Evolutionary conservation across 208 protist species (phyloP).

Genomic region (Leishmania aethiopica): DNA sequence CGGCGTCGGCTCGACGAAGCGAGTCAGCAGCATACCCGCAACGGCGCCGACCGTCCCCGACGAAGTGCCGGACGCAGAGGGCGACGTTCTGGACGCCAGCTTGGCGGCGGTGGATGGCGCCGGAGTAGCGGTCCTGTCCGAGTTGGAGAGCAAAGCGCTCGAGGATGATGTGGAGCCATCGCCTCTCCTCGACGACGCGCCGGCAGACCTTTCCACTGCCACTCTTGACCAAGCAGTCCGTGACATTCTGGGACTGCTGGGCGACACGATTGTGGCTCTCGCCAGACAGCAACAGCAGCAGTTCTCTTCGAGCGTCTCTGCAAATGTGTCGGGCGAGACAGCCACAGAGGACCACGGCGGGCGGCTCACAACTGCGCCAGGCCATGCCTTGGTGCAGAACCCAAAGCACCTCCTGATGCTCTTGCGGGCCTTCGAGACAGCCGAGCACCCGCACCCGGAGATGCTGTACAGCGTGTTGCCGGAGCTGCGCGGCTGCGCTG

Average conservation of each 20-base stretch:
- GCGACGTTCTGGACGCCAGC: background rate
- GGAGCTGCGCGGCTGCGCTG: constrained; percentile 43
- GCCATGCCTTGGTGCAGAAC: constrained; percentile 15
- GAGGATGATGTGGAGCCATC: background rate
- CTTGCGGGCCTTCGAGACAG: constrained; percentile 72
- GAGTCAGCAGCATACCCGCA: background rate
- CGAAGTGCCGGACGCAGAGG: constrained; percentile 7
- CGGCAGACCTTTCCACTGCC: background rate
- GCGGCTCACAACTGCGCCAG: background rate
- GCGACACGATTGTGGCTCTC: constrained; percentile 28
- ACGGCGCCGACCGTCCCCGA: background rate
- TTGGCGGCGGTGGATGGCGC: background rate
- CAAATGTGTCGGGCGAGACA: background rate
- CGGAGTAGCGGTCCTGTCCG: background rate
- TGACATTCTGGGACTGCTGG: constrained; percentile 17
- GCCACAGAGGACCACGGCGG: background rate
- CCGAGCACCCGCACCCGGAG: constrained; percentile 34
- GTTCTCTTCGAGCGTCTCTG: background rate
- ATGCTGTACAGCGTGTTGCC: constrained; percentile 72
- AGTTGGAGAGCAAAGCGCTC: background rate
- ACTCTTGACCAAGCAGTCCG: constrained; percentile 9
- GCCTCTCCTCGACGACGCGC: background rate
- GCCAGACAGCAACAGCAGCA: constrained; percentile 17
- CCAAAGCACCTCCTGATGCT: constrained; percentile 81
- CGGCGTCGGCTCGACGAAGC: background rate